phyloP scores from a whole-genome alignment of 768 basidiomycete species.

The Mycena floridula region DNA sequence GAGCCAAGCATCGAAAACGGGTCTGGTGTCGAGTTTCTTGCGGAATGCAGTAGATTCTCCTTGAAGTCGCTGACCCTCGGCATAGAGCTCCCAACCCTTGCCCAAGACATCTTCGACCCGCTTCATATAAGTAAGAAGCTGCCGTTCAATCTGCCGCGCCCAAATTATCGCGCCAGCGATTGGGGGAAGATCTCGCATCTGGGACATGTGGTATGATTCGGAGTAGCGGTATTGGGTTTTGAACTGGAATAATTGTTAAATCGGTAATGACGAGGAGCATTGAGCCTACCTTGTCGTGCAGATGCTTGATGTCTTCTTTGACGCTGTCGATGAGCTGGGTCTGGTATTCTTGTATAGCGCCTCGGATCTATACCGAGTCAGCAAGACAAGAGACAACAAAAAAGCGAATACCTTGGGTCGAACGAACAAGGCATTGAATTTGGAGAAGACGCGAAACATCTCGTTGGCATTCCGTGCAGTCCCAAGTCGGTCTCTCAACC shows the following conservation, averaged over 20 bases:
- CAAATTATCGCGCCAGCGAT: slow-evolving; percentile 98
- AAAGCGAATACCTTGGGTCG: slow-evolving; percentile 72
- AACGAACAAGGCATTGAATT: slow-evolving; percentile 96
- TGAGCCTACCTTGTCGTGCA: slow-evolving; percentile 77
- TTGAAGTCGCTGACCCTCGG: slow-evolving; percentile 97
- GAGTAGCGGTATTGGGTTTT: slow-evolving; percentile 95
- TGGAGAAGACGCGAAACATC: slow-evolving; percentile 99
- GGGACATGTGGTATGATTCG: slow-evolving; percentile 96
- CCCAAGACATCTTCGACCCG: slow-evolving; percentile 97
- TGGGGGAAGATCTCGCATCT: slow-evolving; percentile 97
- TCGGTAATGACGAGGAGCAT: background rate
- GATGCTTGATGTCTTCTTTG: slow-evolving; percentile 93
- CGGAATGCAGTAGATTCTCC: slow-evolving; percentile 88
- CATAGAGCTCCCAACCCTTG: slow-evolving; percentile 97
- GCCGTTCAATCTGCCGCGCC: slow-evolving; percentile 98
- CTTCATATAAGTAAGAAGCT: slow-evolving; percentile 96
- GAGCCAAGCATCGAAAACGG: slow-evolving; percentile 95
- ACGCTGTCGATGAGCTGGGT: slow-evolving; percentile 98
- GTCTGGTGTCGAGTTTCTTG: slow-evolving; percentile 91
- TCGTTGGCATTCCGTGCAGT: slow-evolving; percentile 97
- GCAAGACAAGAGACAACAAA: background rate
- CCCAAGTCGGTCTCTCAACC: slow-evolving; percentile 84
- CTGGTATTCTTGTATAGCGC: slow-evolving; percentile 98
- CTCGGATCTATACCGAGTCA: slow-evolving; percentile 61
- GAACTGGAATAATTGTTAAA: slow-evolving; percentile 45